Conservation (phyloP, 2,329 filamentous ascomycete genomes). For the Aspergillus ochraceus region DNA sequence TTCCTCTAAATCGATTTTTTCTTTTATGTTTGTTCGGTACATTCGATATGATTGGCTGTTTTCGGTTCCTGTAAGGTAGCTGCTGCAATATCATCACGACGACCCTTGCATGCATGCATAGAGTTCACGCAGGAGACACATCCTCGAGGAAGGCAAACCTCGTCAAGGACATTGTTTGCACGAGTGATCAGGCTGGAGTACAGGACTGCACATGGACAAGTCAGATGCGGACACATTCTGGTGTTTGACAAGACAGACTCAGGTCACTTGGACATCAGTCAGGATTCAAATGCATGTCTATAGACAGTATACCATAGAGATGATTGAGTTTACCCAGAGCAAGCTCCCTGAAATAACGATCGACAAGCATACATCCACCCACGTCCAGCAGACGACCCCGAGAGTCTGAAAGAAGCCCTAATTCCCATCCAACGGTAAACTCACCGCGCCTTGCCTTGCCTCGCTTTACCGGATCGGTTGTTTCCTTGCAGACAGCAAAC, state of each 20-base stretch:
- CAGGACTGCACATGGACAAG: not conserved
- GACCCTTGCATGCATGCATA: not conserved
- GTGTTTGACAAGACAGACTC: not conserved
- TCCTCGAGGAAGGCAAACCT: too few relatives aligned
- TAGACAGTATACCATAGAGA: not conserved
- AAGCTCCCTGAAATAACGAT: not conserved
- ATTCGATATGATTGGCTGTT: not conserved
- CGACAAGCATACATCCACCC: not conserved
- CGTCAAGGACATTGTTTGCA: not conserved
- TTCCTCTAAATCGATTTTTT: not conserved
- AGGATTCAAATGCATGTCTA: not conserved
- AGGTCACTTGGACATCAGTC: not conserved
- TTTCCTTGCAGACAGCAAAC: not conserved
- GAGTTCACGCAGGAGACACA: not conserved
- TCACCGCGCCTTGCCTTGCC: not conserved
- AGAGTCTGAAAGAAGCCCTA: not conserved
- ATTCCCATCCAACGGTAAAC: not conserved
- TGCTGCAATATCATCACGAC: not conserved
- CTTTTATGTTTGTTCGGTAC: not conserved
- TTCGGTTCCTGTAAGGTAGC: not conserved
- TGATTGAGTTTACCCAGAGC: not conserved
- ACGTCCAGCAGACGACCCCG: not conserved
- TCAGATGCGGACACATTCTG: not conserved
- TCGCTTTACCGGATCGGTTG: not conserved
- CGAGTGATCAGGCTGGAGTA: not conserved